Evolutionary conservation across 164 flowering plant genomes (phyloP).

Genomic region (Cinnamomum micranthum): DNA sequence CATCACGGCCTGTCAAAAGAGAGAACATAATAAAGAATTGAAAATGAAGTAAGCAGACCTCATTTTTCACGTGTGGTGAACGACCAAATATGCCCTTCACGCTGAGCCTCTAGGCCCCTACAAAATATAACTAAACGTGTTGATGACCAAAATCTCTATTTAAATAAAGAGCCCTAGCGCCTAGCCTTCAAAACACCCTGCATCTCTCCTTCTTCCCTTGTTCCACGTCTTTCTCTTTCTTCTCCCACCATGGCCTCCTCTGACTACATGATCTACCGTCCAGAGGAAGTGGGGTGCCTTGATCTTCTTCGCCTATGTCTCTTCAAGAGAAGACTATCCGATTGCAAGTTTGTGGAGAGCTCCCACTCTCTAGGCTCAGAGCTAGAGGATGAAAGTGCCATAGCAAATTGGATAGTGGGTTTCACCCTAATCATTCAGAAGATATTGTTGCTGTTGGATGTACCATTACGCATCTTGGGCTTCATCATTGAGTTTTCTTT

Average conservation of each 20-base stretch:
- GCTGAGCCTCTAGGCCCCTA: no score
- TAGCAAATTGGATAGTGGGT: neutral
- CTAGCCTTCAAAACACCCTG: neutral
- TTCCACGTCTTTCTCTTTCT: no score
- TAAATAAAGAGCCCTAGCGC: neutral
- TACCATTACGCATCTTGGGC: constrained; percentile 10
- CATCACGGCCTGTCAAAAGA: neutral
- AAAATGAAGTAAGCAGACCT: neutral
- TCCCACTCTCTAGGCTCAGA: neutral
- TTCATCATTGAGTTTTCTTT: constrained; percentile 10
- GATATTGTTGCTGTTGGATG: constrained; percentile 3
- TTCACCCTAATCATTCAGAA: constrained; percentile 2
- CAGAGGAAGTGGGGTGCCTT: constrained; percentile 5
- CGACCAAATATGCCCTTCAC: neutral
- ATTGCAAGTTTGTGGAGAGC: neutral
- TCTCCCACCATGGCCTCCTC: neutral
- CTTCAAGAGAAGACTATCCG: constrained; percentile 4
- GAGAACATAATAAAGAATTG: neutral
- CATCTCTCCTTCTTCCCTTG: neutral
- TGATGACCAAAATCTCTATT: neutral
- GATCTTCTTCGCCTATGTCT: constrained; percentile 13
- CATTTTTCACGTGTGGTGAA: neutral
- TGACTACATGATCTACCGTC: constrained; percentile 5
- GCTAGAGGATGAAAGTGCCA: neutral
- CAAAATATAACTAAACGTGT: no score